These are phyloP conservation scores for Colletotrichum sp. DNA, from an alignment of 2,329 filamentous ascomycete genomes.

Conservation along the genomic window DNA sequence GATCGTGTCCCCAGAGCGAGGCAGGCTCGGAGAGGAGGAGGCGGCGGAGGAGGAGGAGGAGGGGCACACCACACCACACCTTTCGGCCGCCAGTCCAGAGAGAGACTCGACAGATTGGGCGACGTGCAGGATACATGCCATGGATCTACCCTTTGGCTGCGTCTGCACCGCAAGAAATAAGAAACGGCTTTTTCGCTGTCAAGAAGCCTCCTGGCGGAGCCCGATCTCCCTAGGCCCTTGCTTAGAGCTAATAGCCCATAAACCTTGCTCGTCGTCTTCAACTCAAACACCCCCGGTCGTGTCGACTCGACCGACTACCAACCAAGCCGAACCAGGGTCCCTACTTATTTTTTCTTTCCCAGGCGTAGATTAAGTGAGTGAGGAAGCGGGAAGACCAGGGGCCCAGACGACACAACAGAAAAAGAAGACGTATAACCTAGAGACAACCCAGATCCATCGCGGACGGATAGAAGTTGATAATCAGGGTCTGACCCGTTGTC, in stretches of 20 bases:
- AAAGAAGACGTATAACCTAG: conserved; percentile 23
- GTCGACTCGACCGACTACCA: not conserved
- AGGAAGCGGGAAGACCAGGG: not conserved
- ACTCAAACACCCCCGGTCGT: not conserved
- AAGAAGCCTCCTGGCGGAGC: conserved; percentile 16
- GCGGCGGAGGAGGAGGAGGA: not conserved
- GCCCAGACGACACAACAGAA: not conserved
- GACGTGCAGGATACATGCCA: conserved; percentile 17
- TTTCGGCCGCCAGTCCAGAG: conserved; percentile 9
- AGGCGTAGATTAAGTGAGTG: not conserved
- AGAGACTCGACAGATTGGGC: conserved; percentile 16
- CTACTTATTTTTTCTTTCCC: conserved; percentile 9
- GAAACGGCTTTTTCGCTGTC: conserved; percentile 21
- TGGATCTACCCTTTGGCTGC: conserved; percentile 15
- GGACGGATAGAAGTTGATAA: conserved; percentile 10
- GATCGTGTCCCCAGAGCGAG: not conserved
- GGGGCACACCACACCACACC: not conserved
- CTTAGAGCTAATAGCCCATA: conserved; percentile 5
- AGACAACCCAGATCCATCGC: conserved; percentile 18
- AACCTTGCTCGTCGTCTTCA: conserved; percentile 14
- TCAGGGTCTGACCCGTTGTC: conserved; percentile 24
- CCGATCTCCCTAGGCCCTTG: conserved; percentile 20
- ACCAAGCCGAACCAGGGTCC: conserved; percentile 11
- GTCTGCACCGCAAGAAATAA: conserved; percentile 20
- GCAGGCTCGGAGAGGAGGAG: not conserved